A percentile compares a stretch with the other conserved stretches of the same genome.
Conservation (phyloP, 2,329 filamentous ascomycete species). For the Lachnellula subtilissima region DNA sequence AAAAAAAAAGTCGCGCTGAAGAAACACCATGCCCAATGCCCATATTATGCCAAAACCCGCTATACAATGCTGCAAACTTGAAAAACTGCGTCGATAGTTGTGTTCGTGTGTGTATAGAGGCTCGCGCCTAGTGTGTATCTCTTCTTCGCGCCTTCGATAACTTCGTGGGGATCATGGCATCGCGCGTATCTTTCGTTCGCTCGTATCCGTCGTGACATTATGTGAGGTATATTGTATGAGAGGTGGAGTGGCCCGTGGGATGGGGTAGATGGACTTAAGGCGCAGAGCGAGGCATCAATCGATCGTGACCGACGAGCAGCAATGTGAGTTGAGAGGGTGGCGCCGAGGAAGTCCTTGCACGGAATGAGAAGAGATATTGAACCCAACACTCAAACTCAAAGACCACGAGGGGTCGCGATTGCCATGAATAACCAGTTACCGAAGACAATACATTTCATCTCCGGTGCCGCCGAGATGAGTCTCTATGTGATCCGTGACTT, state of each 20-base stretch:
- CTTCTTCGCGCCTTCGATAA: constrained; percentile 31
- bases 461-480: constrained; percentile 24
- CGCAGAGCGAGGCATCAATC: constrained; percentile 23
- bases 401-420: constrained; percentile 25
- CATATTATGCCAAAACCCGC: constrained; percentile 28
- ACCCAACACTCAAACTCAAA: constrained; percentile 31
- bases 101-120: constrained; percentile 14
- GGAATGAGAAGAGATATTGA: constrained; percentile 31
- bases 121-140: constrained; percentile 16
- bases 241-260: constrained; percentile 4
- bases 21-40: constrained; percentile 18
- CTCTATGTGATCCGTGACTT: constrained; percentile 27
- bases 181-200: constrained; percentile 20
- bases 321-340: constrained; percentile 31
- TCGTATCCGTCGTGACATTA: constrained; percentile 13
- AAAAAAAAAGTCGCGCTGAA: constrained; percentile 9
- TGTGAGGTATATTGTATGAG: constrained; percentile 4
- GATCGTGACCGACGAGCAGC: constrained; percentile 29
- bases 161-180: constrained; percentile 28
- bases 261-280: constrained; percentile 14
- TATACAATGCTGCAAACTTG: constrained; percentile 26
- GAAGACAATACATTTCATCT: constrained; percentile 34
- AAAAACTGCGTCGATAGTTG: constrained; percentile 19
- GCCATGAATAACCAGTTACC: constrained; percentile 32
- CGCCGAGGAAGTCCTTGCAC: constrained; percentile 25